Percentiles rank a stretch among this genome's conserved stretches.
Evolutionary conservation across 495 filamentous ascomycete genomes (phyloP).

Genomic region (Thozetella sp.): DNA sequence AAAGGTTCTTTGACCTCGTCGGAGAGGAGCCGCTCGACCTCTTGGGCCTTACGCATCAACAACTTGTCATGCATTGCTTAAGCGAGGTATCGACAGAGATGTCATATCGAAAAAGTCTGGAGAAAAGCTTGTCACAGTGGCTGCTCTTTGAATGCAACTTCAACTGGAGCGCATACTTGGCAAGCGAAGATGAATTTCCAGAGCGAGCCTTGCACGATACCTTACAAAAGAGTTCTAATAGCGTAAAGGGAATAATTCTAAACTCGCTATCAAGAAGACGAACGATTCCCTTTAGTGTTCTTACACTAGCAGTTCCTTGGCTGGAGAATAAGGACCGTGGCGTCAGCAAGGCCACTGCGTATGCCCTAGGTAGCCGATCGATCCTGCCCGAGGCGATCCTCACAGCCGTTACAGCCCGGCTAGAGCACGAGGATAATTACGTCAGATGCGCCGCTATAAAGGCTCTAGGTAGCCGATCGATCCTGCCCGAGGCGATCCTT

Average conservation of each 20-base stretch:
- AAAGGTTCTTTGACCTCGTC: conserved; percentile 32
- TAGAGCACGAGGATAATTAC: too few species aligned
- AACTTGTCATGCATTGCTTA: too few species aligned
- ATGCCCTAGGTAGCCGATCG: too few species aligned
- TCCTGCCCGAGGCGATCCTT: too few species aligned
- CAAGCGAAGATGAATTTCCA: conserved; percentile 25
- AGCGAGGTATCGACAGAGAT: conserved; percentile 22
- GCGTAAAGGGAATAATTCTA: conserved; percentile 11
- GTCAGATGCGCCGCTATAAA: too few species aligned
- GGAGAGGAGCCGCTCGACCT: conserved; percentile 38
- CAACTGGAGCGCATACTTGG: conserved; percentile 2
- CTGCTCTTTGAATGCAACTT: conserved; percentile 24
- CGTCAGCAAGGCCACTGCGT: too few species aligned
- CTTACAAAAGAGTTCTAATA: conserved; percentile 14
- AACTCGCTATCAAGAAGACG: conserved; percentile 13
- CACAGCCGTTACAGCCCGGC: conserved; percentile 9
- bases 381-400: conserved; percentile 12
- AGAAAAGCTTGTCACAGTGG: conserved; percentile 21
- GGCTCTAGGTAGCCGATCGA: too few species aligned
- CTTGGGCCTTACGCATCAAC: conserved; percentile 36
- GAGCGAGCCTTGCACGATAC: conserved; percentile 17
- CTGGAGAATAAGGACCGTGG: conserved; percentile 7
- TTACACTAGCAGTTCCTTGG: conserved; percentile 15
- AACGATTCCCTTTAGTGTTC: conserved; percentile 15
- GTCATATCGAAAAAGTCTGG: conserved; percentile 16